Evolutionary conservation across 192 early-diverging fungal species (phyloP).

Genomic region (Pilobolus umbonatus): DNA sequence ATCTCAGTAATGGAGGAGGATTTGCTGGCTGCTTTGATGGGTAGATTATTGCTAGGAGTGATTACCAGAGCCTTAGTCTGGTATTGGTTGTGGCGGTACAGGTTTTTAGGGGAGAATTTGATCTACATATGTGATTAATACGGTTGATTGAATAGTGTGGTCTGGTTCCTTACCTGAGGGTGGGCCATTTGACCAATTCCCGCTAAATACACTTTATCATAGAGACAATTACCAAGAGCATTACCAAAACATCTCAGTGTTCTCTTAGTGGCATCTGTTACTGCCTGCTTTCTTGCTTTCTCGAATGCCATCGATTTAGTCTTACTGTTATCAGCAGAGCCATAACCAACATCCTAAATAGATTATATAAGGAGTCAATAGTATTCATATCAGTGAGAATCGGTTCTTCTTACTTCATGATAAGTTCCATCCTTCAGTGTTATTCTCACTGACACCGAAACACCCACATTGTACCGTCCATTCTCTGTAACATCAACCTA

Average conservation of each 20-base stretch:
- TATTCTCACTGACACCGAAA: constrained; percentile 73
- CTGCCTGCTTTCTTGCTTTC: constrained; percentile 89
- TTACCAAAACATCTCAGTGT: constrained; percentile 77
- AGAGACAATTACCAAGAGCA: constrained; percentile 14
- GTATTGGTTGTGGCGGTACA: constrained; percentile 9
- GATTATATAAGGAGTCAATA: neutral
- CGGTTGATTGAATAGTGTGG: neutral
- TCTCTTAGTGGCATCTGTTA: constrained; percentile 87
- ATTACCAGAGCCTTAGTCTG: too few species aligned
- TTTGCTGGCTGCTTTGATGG: too few species aligned
- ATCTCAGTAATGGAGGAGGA: too few species aligned
- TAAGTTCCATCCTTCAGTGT: constrained; percentile 85
- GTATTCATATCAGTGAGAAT: neutral
- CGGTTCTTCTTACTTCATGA: constrained; percentile 55
- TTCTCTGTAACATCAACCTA: constrained; percentile 42
- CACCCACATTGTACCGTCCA: constrained; percentile 57
- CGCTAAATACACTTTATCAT: constrained; percentile 47
- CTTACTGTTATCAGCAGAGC: constrained; percentile 68
- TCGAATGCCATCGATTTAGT: constrained; percentile 78
- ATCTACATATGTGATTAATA: neutral
- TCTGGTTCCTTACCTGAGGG: constrained; percentile 57
- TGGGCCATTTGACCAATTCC: constrained; percentile 74
- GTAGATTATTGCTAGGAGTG: too few species aligned
- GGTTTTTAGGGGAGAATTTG: neutral
- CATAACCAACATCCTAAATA: constrained; percentile 81